A percentile compares a stretch with the other conserved stretches of the same genome.
Evolutionary conservation across 345 rosid genomes (phyloP).

Genomic region (Aegle marmelos): DNA sequence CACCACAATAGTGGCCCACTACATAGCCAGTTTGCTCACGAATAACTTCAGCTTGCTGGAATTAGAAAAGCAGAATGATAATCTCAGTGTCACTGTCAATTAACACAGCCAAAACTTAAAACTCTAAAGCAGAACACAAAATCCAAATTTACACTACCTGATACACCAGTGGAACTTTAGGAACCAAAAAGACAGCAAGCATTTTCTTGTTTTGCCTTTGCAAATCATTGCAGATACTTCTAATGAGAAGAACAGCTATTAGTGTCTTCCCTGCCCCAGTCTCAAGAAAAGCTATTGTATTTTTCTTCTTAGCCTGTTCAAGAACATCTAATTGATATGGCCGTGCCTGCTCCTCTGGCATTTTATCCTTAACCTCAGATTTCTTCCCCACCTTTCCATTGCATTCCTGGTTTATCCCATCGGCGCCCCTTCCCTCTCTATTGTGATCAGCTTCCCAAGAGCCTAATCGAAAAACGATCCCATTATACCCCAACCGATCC

Average conservation of each 20-base stretch:
- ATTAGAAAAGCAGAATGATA: slow-evolving; percentile 19
- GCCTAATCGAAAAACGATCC: slow-evolving; percentile 70
- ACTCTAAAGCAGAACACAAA: background rate
- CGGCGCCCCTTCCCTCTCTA: slow-evolving; percentile 44
- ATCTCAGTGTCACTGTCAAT: slow-evolving; percentile 9
- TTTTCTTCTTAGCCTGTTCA: slow-evolving; percentile 86
- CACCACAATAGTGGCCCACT: slow-evolving; percentile 97
- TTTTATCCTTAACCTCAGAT: slow-evolving; percentile 58
- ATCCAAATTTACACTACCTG: slow-evolving; percentile 50
- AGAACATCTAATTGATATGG: slow-evolving; percentile 92
- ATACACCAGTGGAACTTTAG: slow-evolving; percentile 95
- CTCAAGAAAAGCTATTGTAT: slow-evolving; percentile 96
- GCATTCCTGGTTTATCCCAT: slow-evolving; percentile 38
- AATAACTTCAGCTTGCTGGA: slow-evolving; percentile 96
- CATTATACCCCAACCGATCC: slow-evolving; percentile 68
- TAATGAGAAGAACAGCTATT: slow-evolving; percentile 89
- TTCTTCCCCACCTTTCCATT: slow-evolving; percentile 47
- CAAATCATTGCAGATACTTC: slow-evolving; percentile 60
- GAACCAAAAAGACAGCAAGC: slow-evolving; percentile 95
- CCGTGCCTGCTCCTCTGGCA: slow-evolving; percentile 87
- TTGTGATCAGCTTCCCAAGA: slow-evolving; percentile 74
- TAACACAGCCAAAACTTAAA: background rate
- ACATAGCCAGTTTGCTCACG: slow-evolving; percentile 65
- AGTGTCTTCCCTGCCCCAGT: slow-evolving; percentile 99
- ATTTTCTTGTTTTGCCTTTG: slow-evolving; percentile 63